A percentile compares a stretch with the other conserved stretches of the same genome.
phyloP scores from a whole-genome alignment of 495 filamentous ascomycete species.

The Emericellopsis terricola region DNA sequence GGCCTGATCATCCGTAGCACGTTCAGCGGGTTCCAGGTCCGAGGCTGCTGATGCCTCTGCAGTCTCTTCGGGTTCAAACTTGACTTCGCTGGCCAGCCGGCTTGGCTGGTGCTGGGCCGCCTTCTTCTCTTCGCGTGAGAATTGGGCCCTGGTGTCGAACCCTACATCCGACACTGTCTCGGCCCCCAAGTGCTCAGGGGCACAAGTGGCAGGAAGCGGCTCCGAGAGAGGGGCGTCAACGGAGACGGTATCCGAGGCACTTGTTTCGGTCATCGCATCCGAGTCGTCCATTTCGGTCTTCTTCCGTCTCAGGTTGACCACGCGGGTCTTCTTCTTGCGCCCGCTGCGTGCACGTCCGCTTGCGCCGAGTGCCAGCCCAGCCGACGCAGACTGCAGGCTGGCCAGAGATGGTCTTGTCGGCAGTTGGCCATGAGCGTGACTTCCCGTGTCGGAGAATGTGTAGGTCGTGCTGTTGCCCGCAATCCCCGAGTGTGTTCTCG shows the following conservation, averaged over 20 bases:
- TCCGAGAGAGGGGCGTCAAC: constrained; percentile 29
- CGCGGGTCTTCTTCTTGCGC: constrained; percentile 77
- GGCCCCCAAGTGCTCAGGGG: constrained; percentile 36
- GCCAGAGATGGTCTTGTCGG: constrained; percentile 27
- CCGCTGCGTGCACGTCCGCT: constrained; percentile 47
- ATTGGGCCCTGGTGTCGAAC: too few species aligned
- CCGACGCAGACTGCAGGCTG: constrained; percentile 30
- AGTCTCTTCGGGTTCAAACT: not conserved
- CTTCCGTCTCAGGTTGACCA: constrained; percentile 69
- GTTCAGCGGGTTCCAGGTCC: not conserved
- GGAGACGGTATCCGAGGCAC: constrained; percentile 17
- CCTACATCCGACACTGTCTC: constrained; percentile 17
- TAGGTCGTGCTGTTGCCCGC: constrained; percentile 43
- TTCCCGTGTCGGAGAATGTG: constrained; percentile 38
- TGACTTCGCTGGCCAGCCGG: not conserved
- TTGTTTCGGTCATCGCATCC: constrained; percentile 9
- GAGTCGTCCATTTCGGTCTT: constrained; percentile 37
- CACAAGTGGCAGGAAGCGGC: constrained; percentile 19
- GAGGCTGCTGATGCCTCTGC: not conserved
- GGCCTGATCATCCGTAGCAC: not conserved
- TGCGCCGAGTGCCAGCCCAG: constrained; percentile 44
- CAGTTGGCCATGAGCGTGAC: constrained; percentile 26
- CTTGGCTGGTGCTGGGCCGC: not conserved
- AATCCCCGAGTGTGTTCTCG: constrained; percentile 38
- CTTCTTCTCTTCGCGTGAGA: too few species aligned